These are phyloP conservation scores for Gentiana macrophylla DNA, from an alignment of 257 asterid species.

Conservation along the genomic window DNA sequence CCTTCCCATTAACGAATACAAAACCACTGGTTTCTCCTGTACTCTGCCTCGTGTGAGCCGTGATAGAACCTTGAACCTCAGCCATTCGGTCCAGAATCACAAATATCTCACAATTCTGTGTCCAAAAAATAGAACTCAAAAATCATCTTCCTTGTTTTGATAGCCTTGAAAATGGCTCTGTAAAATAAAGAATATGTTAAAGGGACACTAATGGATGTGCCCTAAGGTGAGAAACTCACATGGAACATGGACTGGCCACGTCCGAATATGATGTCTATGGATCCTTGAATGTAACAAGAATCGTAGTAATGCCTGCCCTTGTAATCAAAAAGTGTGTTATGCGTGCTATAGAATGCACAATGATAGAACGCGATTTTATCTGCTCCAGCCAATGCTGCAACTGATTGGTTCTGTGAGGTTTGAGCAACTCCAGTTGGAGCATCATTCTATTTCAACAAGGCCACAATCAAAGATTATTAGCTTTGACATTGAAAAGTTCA, in stretches of 20 bases:
- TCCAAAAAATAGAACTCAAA: neutral
- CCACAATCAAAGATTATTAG: neutral
- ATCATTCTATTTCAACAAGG: slow-evolving; percentile 31
- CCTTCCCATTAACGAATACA: slow-evolving; percentile 55
- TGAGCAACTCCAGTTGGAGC: slow-evolving; percentile 28
- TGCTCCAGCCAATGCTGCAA: slow-evolving; percentile 58
- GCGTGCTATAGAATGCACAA: slow-evolving; percentile 61
- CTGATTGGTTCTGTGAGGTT: slow-evolving; percentile 36
- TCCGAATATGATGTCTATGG: slow-evolving; percentile 66
- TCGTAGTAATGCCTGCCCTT: slow-evolving; percentile 75
- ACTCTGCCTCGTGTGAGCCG: slow-evolving; percentile 56
- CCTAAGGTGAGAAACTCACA: slow-evolving; percentile 22
- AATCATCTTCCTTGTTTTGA: neutral
- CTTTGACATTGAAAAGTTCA: too few relatives aligned
- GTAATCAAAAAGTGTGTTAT: slow-evolving; percentile 61
- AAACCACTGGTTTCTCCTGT: slow-evolving; percentile 51
- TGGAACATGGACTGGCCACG: slow-evolving; percentile 57
- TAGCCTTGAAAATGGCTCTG: too few relatives aligned
- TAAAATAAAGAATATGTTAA: neutral
- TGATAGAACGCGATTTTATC: slow-evolving; percentile 68
- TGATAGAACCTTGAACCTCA: slow-evolving; percentile 48
- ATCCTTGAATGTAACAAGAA: slow-evolving; percentile 65
- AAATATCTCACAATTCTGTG: slow-evolving; percentile 68
- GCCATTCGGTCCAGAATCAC: slow-evolving; percentile 35
- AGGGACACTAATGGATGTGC: neutral